Base-by-base conservation (phyloP, 208 protist species). In the Trypanosoma mega region DNA sequence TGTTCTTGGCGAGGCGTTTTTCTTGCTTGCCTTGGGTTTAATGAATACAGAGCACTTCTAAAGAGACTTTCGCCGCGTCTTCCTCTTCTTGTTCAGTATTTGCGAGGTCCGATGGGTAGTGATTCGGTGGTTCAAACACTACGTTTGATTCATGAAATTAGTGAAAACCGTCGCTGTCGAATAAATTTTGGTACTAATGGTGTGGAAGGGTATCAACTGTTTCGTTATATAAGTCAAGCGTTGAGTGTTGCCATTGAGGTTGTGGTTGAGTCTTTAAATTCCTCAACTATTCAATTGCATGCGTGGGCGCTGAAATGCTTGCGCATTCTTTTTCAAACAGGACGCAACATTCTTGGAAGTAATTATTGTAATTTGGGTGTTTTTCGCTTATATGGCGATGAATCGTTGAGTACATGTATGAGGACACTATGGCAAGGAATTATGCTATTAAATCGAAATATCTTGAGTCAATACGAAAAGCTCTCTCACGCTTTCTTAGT, bases 331-430 rank as follows among this genome's bases (percentile, higher is more conserved):
- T 61, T 90, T 21, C 50, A 45, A 20, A 78, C 71, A 16, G 74
- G 63, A 5, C 53, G 58, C 55, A 76, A 78, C 63, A 50, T 80
- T 45, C 56, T 90, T 8, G 69, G 74, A 16, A 79, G 79, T 5
- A 72, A 72, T 9, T 86, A 74, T 59, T 90, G 83, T 53, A 87
- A 86, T 46, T 56, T 86, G 33, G 79, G 71, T 0, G 68, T 82
- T 3, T 51, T 90, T 5, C 61, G 74, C 41, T 68, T 85, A 2
- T 90, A 80, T 54, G 50, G 72, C 20, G 83, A 85, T 20, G 12
- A 57, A 14, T 59, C 74, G 8, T 62, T 90, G 12, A 39, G 50
- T 12, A 26, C 3, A 16, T 66, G 77, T 39, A 67, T 90, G 26
- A 24, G 36, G 8, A 41, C 55, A 9, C 48, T 72, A n/a, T 90